These are phyloP conservation scores for Aspergillus haitiensis DNA, from an alignment of 495 filamentous ascomycete genomes.

Conservation along the genomic window DNA sequence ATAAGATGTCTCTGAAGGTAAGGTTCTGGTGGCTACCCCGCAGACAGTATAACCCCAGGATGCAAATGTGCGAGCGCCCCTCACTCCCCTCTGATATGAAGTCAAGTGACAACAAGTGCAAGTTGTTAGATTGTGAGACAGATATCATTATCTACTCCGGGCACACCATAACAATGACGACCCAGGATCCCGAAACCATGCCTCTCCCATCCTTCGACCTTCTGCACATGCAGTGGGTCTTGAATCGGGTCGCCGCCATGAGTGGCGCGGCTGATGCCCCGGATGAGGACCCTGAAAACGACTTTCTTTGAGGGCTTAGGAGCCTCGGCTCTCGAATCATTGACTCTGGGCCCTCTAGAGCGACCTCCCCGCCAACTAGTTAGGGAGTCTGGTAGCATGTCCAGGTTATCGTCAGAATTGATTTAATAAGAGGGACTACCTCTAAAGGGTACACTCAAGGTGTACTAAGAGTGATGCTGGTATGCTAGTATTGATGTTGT, in stretches of 20 bases:
- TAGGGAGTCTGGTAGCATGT: no score
- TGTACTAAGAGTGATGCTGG: no score
- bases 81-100: conserved; percentile 3
- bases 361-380: conserved; percentile 2
- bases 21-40: conserved; percentile 15
- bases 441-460: no score
- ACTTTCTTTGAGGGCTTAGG: not conserved
- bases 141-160: conserved; percentile 14
- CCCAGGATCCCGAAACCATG: conserved; percentile 19
- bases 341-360: not conserved
- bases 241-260: conserved; percentile 22
- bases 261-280: conserved; percentile 25
- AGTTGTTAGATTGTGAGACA: conserved; percentile 14
- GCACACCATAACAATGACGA: conserved; percentile 20
- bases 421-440: no score
- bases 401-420: no score
- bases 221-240: conserved; percentile 25
- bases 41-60: not conserved
- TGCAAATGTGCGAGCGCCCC: conserved; percentile 1
- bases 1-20: conserved; percentile 7
- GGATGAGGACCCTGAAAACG: conserved; percentile 14
- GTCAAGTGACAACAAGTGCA: not conserved
- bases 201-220: conserved; percentile 24
- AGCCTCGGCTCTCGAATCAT: not conserved
- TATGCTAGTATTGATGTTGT: no score